phyloP scores from a whole-genome alignment of 768 basidiomycete species.

The Lentinula aciculospora region DNA sequence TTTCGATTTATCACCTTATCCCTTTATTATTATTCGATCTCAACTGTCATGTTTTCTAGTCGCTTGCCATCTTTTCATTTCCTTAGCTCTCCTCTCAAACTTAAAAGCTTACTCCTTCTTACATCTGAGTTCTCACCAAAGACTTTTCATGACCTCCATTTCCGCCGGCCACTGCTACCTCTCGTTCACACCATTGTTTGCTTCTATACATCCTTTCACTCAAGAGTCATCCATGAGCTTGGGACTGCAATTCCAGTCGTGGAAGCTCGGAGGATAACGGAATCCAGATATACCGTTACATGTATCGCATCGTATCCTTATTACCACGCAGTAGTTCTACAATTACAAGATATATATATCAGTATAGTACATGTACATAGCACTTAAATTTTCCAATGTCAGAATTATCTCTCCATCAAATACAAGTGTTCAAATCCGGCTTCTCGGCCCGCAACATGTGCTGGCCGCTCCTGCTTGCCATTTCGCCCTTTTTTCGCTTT shows the following conservation, averaged over 20 bases:
- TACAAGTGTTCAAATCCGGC: no score
- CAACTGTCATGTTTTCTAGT: not conserved
- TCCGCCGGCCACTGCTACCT: not conserved
- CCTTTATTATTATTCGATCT: not conserved
- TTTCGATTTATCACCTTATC: not conserved
- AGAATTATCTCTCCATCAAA: no score
- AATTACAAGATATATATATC: not conserved
- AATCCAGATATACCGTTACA: not conserved
- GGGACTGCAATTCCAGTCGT: not conserved
- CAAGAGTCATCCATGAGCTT: not conserved
- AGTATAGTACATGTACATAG: not conserved
- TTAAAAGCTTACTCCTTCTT: no score
- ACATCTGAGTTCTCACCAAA: not conserved
- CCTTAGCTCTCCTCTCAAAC: not conserved
- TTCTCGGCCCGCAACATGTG: not conserved
- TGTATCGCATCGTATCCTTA: not conserved
- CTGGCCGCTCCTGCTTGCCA: no score
- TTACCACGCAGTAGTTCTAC: not conserved
- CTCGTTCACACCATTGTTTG: not conserved
- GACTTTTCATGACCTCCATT: not conserved
- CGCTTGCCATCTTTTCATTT: not conserved
- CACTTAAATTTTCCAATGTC: no score
- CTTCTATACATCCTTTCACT: not conserved
- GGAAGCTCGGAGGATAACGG: not conserved
- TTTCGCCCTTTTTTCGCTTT: constrained; percentile 10